Evolutionary conservation across 2,329 filamentous ascomycete genomes (phyloP).

Genomic region (Xylaria sp.): DNA sequence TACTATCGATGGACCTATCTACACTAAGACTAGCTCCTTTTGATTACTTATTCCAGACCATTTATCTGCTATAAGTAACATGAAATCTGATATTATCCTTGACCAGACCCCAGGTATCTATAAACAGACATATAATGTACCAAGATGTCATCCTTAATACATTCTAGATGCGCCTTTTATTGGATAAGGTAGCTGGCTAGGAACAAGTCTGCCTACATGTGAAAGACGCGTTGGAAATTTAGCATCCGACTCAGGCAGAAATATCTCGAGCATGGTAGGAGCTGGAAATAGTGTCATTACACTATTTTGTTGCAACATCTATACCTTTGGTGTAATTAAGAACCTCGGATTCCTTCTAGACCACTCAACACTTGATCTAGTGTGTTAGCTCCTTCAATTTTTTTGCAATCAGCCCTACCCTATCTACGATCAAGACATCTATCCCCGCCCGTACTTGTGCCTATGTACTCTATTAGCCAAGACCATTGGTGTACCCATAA

Average conservation of each 20-base stretch:
- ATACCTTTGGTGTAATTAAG: background rate
- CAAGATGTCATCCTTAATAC: too few species aligned
- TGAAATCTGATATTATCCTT: too few species aligned
- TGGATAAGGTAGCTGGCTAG: too few species aligned
- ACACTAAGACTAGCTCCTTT: background rate
- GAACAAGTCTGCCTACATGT: background rate
- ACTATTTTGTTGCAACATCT: background rate
- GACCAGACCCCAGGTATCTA: too few species aligned
- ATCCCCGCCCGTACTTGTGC: constrained; percentile 30
- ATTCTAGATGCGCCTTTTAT: too few species aligned
- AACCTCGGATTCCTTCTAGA: too few species aligned
- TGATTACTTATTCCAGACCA: constrained; percentile 20
- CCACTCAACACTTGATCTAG: background rate
- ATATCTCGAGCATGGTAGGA: background rate
- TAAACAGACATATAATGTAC: too few species aligned
- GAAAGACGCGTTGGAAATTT: background rate
- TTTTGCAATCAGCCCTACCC: constrained; percentile 24
- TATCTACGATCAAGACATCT: constrained; percentile 32
- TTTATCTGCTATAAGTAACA: too few species aligned
- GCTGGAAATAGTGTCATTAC: background rate
- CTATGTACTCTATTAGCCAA: constrained; percentile 9
- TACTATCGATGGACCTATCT: background rate
- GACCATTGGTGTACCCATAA: background rate
- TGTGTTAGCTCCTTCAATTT: background rate
- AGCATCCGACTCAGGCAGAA: background rate